Base-by-base conservation (phyloP, 2,329 filamentous ascomycete genomes). In the Ophiostoma ips region DNA sequence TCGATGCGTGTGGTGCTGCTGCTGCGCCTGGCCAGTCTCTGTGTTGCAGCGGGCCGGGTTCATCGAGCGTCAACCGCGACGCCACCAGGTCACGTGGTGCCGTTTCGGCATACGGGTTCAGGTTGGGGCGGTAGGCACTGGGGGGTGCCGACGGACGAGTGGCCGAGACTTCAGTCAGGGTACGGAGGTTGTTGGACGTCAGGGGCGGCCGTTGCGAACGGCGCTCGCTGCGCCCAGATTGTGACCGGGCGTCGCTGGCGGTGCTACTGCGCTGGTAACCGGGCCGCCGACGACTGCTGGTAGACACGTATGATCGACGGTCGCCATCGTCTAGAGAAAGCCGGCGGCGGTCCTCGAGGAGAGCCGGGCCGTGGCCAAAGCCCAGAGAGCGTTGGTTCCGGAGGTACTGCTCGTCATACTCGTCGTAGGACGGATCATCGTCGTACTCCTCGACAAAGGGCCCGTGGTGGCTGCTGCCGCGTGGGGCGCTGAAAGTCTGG, bases 111-210 rank as follows among this genome's bases (percentile, higher is more conserved):
- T 68, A 68, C 2, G 67, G 65, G 13, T 64, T 60, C 16, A 59
- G 63, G 55, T 69, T 64, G 13, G 65, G 60, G 21, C 59, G 64
- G 57, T 68, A 68, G 3, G 61, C 54, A 4, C 59, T 57, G 1
- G 70, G 68, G 5, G 64, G 62, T 35, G 59, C 63, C 21, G 72
- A 75, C 0, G 73, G 71, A 0, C 68, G 55, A 3, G 67, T 68
- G 18, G 70, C 67, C 1, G 73, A 76, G 2, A 75, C 68, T 56
- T 78, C 75, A 49, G 70, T 72, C 52, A 71, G 66, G 2, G 72
- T 68, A 56, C 71, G 69, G 46, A 79, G 72, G 57, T 79, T 79
- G 50, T 61, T 60, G 52, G 63, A 66, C 1, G 75, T 79, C 58
- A 79, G 64, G 18, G 71, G 68, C 3, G 66, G 61, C 31, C 66